A percentile compares a stretch with the other conserved stretches of the same genome.
These are phyloP conservation scores for Cnidoscolus chayamansa DNA, from an alignment of 441 rosid species.

Conservation along the genomic window DNA sequence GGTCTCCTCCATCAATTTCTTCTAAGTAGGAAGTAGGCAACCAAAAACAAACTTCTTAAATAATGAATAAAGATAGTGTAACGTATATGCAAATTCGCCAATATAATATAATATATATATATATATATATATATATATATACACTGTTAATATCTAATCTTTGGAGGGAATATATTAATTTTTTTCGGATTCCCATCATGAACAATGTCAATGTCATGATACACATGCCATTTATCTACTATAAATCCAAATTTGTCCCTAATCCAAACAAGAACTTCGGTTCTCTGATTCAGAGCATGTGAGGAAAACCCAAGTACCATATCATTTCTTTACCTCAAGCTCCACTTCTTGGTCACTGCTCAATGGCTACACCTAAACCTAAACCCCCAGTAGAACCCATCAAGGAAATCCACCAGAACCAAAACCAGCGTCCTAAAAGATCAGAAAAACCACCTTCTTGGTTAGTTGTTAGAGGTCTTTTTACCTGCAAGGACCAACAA, in stretches of 20 bases:
- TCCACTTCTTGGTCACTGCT: neutral
- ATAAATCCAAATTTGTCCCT: conserved; percentile 18
- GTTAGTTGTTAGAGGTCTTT: conserved; percentile 49
- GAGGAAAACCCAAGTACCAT: neutral
- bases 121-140: too few relatives aligned
- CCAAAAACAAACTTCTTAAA: neutral
- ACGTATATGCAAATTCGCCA: neutral
- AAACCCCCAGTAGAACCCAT: conserved; percentile 31
- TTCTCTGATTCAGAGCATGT: conserved; percentile 1
- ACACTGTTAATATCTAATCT: too few relatives aligned
- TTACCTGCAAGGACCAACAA: conserved; percentile 38
- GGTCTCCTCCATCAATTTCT: neutral
- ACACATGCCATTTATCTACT: neutral
- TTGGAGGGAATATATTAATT: too few relatives aligned
- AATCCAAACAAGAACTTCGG: conserved; percentile 7
- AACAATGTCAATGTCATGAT: neutral
- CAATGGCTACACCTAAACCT: conserved; percentile 46
- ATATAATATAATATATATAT: too few relatives aligned
- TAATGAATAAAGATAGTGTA: neutral
- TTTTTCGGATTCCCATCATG: conserved; percentile 9
- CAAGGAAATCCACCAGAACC: conserved; percentile 32
- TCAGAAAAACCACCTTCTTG: conserved; percentile 46
- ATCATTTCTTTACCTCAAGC: conserved; percentile 11
- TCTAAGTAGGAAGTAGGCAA: neutral
- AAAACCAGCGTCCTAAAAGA: conserved; percentile 29